A percentile compares a stretch with the other conserved stretches of the same genome.
Evolutionary conservation across 1,284 basidiomycete genomes (phyloP).

Genomic region (Neonothopanus nambi): DNA sequence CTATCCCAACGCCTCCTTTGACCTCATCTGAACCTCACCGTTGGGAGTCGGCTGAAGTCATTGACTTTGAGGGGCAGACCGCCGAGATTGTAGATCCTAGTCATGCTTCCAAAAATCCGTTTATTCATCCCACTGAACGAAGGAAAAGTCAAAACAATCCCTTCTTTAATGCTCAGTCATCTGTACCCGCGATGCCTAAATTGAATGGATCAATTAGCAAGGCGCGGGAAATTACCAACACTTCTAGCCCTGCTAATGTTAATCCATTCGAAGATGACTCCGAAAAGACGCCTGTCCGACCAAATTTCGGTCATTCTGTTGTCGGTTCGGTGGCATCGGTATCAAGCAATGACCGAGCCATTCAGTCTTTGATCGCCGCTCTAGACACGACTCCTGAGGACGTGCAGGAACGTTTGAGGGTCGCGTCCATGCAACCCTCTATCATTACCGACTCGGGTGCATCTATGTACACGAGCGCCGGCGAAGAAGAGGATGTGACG

Average conservation of each 20-base stretch:
- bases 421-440: conserved; percentile 51
- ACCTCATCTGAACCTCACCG: conserved; percentile 49
- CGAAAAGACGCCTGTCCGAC: conserved; percentile 16
- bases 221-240: conserved; percentile 32
- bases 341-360: conserved; percentile 47
- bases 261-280: conserved; percentile 21
- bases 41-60: conserved; percentile 73
- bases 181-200: conserved; percentile 4
- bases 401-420: conserved; percentile 43
- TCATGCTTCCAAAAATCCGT: conserved; percentile 36
- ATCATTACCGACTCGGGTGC: conserved; percentile 33
- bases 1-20: conserved; percentile 60
- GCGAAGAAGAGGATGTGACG: conserved; percentile 13
- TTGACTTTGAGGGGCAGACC: conserved; percentile 42
- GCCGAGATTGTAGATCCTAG: conserved; percentile 25
- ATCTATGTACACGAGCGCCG: conserved; percentile 35
- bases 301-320: conserved; percentile 29
- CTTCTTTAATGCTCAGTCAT: conserved; percentile 57
- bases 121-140: conserved; percentile 37
- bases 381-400: conserved; percentile 48
- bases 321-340: conserved; percentile 32
- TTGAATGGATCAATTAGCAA: conserved; percentile 22
- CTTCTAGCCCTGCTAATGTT: conserved; percentile 35
- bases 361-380: conserved; percentile 64
- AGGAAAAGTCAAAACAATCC: conserved; percentile 55